phyloP scores from a whole-genome alignment of 352 stramenopile species.

The Phytophthora pisi region DNA sequence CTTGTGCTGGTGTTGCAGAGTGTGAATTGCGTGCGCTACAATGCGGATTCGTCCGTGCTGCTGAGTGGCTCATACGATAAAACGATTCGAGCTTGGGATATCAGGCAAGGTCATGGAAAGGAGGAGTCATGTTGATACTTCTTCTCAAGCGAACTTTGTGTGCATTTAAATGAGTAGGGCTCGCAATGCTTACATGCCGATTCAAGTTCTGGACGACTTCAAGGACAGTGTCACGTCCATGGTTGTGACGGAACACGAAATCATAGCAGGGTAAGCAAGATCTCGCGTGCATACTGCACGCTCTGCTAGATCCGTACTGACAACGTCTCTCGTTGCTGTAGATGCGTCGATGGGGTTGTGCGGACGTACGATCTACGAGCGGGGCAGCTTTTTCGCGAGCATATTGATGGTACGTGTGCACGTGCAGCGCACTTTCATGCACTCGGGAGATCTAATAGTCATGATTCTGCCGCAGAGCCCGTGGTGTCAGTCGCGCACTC shows the following conservation, averaged over 20 bases:
- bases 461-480: slow-evolving; percentile 47
- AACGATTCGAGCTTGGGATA: slow-evolving; percentile 81
- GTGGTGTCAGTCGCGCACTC: slow-evolving; percentile 81
- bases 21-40: slow-evolving; percentile 88
- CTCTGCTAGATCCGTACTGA: too few species aligned
- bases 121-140: not conserved
- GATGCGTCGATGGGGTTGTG: slow-evolving; percentile 84
- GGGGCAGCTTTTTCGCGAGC: slow-evolving; percentile 67
- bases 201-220: slow-evolving; percentile 89
- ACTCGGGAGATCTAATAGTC: not conserved
- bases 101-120: slow-evolving; percentile 39
- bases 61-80: slow-evolving; percentile 90
- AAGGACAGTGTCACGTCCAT: slow-evolving; percentile 90
- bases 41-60: slow-evolving; percentile 79
- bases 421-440: not conserved
- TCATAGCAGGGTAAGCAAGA: slow-evolving; percentile 69
- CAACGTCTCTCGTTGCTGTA: slow-evolving; percentile 20
- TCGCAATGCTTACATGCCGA: slow-evolving; percentile 74
- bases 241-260: slow-evolving; percentile 73
- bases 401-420: slow-evolving; percentile 62
- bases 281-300: slow-evolving; percentile 1
- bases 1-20: slow-evolving; percentile 40
- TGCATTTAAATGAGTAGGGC: slow-evolving; percentile 36
- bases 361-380: slow-evolving; percentile 86
- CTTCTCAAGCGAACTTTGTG: not conserved